Evolutionary conservation across 2,329 filamentous ascomycete species (phyloP), one percentile per base, ranked within the genome.

Genomic region (Xylogone sp.): DNA sequence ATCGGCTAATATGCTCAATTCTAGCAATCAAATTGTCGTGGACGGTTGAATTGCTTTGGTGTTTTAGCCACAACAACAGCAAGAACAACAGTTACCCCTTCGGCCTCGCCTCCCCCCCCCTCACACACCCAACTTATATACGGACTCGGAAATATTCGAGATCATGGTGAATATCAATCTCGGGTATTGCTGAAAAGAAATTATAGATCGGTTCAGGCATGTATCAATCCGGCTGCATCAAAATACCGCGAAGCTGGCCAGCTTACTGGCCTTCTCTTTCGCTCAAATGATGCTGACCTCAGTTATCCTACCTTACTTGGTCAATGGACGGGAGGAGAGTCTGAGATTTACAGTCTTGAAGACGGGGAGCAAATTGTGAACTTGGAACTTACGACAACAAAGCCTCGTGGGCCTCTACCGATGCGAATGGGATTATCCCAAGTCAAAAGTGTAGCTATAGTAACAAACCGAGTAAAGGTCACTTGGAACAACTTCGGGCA

Each of bases 241-340:
- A 53, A 44, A 42, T 53, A 55, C 42, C 48, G 51, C 22, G 34
- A 42, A 19, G 27, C 21, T 21, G 45, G 45, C 2, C 45, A 55
- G 31, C 48, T 55, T 12, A 55, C 51, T 29, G 51, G 51, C 13
- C 46, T 53, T 16, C 39, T 55, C 42, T 53, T 55, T 34, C 51
- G 34, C 44, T 27, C 42, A 51, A 42, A 21, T 13, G 6, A 31
- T 27, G 24, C n/a, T n/a, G 46, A 49, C 22, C 7, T 3, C 13
- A 49, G 31, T 20, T 20, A 51, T 29, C 50, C 50, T 43, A 50
- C 53, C 18, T 45, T 55, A 20, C 46, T 55, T 48, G 50, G 50
- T n/a, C 50, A 55, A 45, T 53, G 50, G 53, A 50, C 53, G 43
- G 53, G 51, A 18, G 3, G 29, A 22, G 50, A 50, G 12, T n/a